A percentile compares a stretch with the other conserved stretches of the same genome.
Evolutionary conservation across 73 alveolate genomes (phyloP).

Genomic region (Tetrahymena thermophila): DNA sequence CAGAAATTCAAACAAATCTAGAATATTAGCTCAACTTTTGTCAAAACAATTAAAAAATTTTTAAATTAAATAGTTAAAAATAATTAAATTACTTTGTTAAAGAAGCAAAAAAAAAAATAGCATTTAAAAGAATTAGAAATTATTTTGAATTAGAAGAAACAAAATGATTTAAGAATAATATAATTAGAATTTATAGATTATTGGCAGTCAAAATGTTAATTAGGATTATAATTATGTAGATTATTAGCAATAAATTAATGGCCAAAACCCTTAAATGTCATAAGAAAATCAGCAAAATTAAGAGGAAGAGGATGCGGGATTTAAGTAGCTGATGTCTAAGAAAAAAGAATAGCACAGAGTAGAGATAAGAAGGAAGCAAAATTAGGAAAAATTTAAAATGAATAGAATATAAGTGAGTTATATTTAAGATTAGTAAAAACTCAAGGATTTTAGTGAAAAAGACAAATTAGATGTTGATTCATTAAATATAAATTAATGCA

Average conservation of each 20-base stretch:
- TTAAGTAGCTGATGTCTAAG: not conserved
- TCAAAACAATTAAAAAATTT: no score
- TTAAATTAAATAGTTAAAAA: not conserved
- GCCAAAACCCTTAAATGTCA: not conserved
- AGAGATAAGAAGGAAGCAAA: not conserved
- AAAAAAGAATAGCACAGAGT: not conserved
- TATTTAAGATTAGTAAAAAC: not conserved
- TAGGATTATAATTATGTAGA: not conserved
- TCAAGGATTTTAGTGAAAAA: not conserved
- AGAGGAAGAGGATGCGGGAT: not conserved
- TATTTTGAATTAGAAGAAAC: no score
- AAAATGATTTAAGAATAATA: not conserved
- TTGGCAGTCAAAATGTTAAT: no score
- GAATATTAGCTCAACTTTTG: not conserved
- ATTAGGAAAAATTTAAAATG: not conserved
- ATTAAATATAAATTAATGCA: not conserved
- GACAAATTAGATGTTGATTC: not conserved
- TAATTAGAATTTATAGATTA: not conserved
- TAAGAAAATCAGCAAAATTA: not conserved
- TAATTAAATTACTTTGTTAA: no score
- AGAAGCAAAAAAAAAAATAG: no score
- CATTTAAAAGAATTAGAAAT: not conserved
- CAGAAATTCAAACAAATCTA: not conserved
- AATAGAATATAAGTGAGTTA: not conserved
- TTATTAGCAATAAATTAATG: not conserved